Evolutionary conservation across 305 asterid species (phyloP).

Genomic region (Withania somnifera): DNA sequence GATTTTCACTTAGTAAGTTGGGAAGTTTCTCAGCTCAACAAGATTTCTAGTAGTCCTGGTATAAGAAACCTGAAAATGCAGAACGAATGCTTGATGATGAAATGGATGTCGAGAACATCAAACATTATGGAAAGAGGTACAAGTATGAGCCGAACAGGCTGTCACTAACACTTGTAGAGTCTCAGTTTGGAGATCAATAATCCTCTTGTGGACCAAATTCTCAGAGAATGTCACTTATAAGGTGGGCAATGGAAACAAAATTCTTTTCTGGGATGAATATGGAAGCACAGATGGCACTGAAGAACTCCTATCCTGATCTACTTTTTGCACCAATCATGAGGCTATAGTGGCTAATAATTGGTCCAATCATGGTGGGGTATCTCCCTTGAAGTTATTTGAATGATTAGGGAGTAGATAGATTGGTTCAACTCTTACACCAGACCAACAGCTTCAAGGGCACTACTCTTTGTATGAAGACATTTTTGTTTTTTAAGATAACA

Average conservation of each 20-base stretch:
- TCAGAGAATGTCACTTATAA: background rate
- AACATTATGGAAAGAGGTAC: background rate
- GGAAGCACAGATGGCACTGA: background rate
- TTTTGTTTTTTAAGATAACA: no score
- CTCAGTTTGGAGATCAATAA: background rate
- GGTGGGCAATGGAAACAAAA: background rate
- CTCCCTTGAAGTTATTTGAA: background rate
- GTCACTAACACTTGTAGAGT: background rate
- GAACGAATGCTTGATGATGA: background rate
- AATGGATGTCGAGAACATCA: background rate
- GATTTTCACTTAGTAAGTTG: background rate
- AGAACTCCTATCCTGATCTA: background rate
- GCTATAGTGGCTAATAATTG: background rate
- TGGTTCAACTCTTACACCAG: background rate
- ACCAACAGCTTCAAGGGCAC: background rate
- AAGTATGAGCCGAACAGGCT: background rate
- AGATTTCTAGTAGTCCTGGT: background rate
- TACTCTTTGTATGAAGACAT: no score
- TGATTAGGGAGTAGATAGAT: background rate
- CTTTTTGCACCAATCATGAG: background rate
- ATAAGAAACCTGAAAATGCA: background rate
- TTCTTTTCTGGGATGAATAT: background rate
- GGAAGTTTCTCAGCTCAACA: background rate
- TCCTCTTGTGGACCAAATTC: background rate
- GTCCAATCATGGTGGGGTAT: background rate